Percentiles rank a stretch among this genome's conserved stretches.
phyloP scores from a whole-genome alignment of 2,329 filamentous ascomycete species.

The Mycosphaerella sp. region DNA sequence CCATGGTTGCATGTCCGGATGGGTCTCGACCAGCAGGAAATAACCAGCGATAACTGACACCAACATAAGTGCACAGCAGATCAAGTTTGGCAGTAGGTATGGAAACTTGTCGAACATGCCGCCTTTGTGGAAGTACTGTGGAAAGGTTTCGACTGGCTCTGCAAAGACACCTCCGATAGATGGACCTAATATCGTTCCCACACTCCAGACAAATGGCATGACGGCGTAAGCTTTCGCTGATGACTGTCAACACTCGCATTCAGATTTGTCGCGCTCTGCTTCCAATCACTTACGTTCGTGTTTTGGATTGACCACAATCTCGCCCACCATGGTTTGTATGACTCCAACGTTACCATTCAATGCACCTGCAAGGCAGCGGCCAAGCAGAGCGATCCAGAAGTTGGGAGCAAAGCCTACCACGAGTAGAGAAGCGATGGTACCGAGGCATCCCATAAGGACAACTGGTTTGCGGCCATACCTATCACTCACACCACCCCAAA shows the following conservation, averaged over 20 bases:
- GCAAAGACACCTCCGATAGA: conserved; percentile 84
- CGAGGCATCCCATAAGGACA: conserved; percentile 70
- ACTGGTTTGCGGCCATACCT: conserved; percentile 78
- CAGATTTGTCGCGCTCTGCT: not conserved
- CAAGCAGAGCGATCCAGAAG: conserved; percentile 75
- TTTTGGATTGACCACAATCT: conserved; percentile 74
- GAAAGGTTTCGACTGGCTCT: conserved; percentile 68
- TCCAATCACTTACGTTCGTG: conserved; percentile 64
- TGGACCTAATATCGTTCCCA: conserved; percentile 83
- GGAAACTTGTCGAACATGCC: conserved; percentile 73
- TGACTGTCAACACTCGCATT: conserved; percentile 10
- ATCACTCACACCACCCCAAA: conserved; percentile 81
- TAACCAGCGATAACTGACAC: conserved; percentile 76
- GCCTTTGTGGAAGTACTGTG: conserved; percentile 58
- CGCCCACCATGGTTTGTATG: conserved; percentile 80
- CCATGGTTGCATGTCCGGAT: conserved; percentile 68
- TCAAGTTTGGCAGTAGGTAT: conserved; percentile 81
- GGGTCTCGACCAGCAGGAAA: conserved; percentile 78
- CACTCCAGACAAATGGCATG: conserved; percentile 91
- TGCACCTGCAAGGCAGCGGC: conserved; percentile 70
- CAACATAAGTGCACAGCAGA: conserved; percentile 71
- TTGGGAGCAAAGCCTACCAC: conserved; percentile 76
- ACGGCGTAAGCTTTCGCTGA: conserved; percentile 76
- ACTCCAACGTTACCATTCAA: conserved; percentile 83
- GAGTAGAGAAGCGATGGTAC: conserved; percentile 76